A percentile compares a stretch with the other conserved stretches of the same genome.
Conservation (phyloP, 495 filamentous ascomycete genomes). For the Penicillium turbatum region DNA sequence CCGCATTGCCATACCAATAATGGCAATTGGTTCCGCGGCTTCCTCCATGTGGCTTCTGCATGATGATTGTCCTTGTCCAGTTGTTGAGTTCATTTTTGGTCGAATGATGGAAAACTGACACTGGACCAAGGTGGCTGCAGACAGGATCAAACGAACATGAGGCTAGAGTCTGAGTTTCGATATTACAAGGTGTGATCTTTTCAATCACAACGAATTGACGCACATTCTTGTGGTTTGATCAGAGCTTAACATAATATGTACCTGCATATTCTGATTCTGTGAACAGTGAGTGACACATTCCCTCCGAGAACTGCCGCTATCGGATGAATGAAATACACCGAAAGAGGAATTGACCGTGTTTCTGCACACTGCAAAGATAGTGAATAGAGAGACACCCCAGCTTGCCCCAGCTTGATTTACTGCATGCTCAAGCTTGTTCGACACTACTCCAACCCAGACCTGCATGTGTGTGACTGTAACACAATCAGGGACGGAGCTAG, state of each 20-base stretch:
- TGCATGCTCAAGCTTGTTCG: not conserved
- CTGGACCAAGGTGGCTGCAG: conserved; percentile 3
- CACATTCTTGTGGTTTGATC: not conserved
- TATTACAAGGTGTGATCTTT: not conserved
- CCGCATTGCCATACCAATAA: conserved; percentile 43
- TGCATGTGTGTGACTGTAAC: not conserved
- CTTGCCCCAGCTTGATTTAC: not conserved
- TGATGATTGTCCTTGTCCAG: conserved; percentile 7
- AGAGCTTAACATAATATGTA: conserved; percentile 3
- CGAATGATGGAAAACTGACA: not conserved
- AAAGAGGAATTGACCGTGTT: not conserved
- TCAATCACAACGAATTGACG: not conserved
- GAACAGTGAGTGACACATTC: not conserved
- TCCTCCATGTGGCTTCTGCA: not conserved
- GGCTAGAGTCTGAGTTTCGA: not conserved
- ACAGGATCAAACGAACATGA: not conserved
- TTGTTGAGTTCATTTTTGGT: conserved; percentile 1
- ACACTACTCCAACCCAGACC: not conserved
- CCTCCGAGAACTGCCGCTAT: not conserved
- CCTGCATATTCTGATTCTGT: not conserved
- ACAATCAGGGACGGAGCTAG: not conserved
- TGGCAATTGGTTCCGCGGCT: conserved; percentile 33
- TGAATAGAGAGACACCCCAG: not conserved
- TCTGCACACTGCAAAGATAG: not conserved
- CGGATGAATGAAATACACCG: not conserved